A percentile compares a stretch with the other conserved stretches of the same genome.
phyloP scores from a whole-genome alignment of 2,329 filamentous ascomycete species.

The Stachybotrys elegans region DNA sequence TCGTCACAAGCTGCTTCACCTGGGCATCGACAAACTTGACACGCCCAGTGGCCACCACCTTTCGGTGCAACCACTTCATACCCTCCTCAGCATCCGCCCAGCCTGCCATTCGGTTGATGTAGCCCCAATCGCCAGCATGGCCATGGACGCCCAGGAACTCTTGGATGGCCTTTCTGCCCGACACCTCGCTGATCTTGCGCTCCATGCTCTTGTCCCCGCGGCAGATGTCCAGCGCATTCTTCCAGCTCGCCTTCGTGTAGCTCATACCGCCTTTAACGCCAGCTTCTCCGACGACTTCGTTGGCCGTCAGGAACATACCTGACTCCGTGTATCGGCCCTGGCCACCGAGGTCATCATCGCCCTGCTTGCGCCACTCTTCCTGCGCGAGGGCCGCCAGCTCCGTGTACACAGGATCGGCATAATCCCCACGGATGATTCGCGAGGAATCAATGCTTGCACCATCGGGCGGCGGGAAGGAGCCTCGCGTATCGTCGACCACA shows the following conservation, averaged over 20 bases:
- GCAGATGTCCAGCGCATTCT: slow-evolving; percentile 53
- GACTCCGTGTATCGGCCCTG: slow-evolving; percentile 65
- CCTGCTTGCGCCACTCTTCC: slow-evolving; percentile 59
- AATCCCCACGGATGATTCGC: slow-evolving; percentile 68
- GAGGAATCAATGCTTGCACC: slow-evolving; percentile 58
- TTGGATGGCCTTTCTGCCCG: slow-evolving; percentile 38
- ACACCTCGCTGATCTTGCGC: slow-evolving; percentile 39
- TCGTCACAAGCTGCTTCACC: slow-evolving; percentile 36
- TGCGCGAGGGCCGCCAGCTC: slow-evolving; percentile 68
- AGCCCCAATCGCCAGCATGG: slow-evolving; percentile 60
- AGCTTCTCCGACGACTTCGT: slow-evolving; percentile 24
- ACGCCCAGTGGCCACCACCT: slow-evolving; percentile 49
- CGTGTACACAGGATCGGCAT: slow-evolving; percentile 74
- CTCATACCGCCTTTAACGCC: slow-evolving; percentile 42
- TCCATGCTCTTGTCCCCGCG: slow-evolving; percentile 28
- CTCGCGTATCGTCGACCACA: slow-evolving; percentile 50
- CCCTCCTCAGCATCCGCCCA: slow-evolving; percentile 75
- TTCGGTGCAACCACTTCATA: slow-evolving; percentile 58
- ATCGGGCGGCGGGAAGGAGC: slow-evolving; percentile 56
- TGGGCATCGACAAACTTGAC: slow-evolving; percentile 50
- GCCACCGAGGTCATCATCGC: slow-evolving; percentile 50
- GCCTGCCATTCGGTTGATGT: slow-evolving; percentile 68
- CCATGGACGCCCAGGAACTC: slow-evolving; percentile 41
- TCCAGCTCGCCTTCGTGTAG: slow-evolving; percentile 56
- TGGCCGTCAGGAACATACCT: slow-evolving; percentile 61